phyloP scores from a whole-genome alignment of 1,139 yeast species.

The Taiozyma sp. region DNA sequence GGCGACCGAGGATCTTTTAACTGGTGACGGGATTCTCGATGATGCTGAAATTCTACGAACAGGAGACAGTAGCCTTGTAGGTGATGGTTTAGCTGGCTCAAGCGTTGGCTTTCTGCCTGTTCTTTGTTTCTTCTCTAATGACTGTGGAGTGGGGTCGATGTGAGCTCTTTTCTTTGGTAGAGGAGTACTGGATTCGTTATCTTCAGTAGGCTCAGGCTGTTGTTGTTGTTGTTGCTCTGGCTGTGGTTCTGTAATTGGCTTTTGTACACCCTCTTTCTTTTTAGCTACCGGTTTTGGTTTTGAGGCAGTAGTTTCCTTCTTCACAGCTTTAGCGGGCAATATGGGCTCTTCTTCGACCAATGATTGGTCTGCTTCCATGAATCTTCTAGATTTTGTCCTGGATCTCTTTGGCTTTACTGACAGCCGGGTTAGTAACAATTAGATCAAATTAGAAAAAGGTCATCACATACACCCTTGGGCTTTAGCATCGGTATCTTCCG shows the following conservation, averaged over 20 bases:
- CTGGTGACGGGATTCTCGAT: slow-evolving; percentile 15
- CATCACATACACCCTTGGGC: background rate
- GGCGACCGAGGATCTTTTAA: slow-evolving; percentile 1
- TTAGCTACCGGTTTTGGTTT: background rate
- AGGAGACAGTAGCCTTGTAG: slow-evolving; percentile 5
- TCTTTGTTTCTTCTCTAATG: background rate
- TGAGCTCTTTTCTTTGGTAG: background rate
- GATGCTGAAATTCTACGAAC: background rate
- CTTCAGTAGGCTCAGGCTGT: background rate
- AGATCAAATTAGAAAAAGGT: background rate
- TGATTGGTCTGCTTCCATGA: background rate
- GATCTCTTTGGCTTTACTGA: slow-evolving; percentile 1
- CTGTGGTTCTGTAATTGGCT: background rate
- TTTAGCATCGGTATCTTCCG: background rate
- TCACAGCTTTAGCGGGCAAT: background rate
- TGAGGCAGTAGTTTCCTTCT: background rate
- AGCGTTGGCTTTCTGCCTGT: slow-evolving; percentile 2
- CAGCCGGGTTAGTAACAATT: background rate
- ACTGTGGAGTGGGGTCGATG: background rate
- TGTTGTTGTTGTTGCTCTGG: background rate
- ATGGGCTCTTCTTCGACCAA: background rate
- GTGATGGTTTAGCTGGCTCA: background rate
- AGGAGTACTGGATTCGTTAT: background rate
- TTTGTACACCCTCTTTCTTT: too few species aligned
- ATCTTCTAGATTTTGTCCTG: background rate